Conservation (phyloP, 73 alveolate genomes). For the Paramecium octaurelia region DNA sequence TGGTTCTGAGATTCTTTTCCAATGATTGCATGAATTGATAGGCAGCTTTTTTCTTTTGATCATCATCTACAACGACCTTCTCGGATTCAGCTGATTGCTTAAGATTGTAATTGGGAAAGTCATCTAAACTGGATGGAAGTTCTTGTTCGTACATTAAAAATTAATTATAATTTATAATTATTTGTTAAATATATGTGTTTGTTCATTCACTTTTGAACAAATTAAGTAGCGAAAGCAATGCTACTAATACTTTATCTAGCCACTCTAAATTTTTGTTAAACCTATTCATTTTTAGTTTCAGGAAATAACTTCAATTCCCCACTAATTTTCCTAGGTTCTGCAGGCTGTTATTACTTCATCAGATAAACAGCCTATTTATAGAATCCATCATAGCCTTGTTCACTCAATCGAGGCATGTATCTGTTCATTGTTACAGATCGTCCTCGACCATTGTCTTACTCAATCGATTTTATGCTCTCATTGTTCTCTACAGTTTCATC, state of each 20-base stretch:
- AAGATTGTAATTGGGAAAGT: constrained; percentile 16
- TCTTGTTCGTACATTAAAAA: constrained; percentile 23
- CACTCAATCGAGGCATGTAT: background rate
- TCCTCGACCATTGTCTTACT: background rate
- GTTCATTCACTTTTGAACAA: background rate
- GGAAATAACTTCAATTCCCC: constrained; percentile 6
- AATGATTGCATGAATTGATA: background rate
- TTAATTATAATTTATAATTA: background rate
- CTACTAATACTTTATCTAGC: constrained; percentile 31
- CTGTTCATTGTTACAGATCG: background rate
- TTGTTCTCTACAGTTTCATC: background rate
- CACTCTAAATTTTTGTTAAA: background rate
- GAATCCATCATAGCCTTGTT: constrained; percentile 45
- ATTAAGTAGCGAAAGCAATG: constrained; percentile 16
- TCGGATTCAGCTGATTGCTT: background rate
- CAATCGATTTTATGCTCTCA: background rate
- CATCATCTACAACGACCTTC: background rate
- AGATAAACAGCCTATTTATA: constrained; percentile 11
- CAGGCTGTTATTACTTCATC: background rate
- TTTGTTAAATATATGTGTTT: background rate
- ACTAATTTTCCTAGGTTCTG: background rate
- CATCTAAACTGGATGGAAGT: constrained; percentile 15
- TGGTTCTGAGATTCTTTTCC: constrained; percentile 10
- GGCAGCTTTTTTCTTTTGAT: background rate
- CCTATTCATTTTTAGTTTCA: constrained; percentile 7